Evolutionary conservation across 768 basidiomycete genomes (phyloP), one percentile per base, ranked within the genome.

Genomic region (Hysterangium stoloniferum): DNA sequence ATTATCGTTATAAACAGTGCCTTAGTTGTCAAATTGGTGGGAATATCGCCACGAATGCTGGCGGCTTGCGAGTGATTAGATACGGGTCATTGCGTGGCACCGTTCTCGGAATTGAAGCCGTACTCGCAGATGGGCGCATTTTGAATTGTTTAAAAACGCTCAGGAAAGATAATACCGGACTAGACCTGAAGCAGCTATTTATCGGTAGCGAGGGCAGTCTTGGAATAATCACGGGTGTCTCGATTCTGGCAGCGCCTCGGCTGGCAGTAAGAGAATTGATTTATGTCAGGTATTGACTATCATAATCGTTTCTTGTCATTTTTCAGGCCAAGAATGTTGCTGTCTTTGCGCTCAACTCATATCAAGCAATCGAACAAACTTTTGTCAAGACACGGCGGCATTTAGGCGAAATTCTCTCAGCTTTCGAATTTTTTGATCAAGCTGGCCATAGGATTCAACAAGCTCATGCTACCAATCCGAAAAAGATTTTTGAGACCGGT

Each of bases 121-220:
- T 98, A 8, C 72, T 98, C 17, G 88, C 96, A 2, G 91, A 98
- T 59, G 95, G 92, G 24, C 90, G 89, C 22, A 75, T 99, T 45
- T 76, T 97, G 53, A 83, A 95, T 60, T 84, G 89, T 56, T 70
- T 97, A 25, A 83, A 88, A n/a, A 82, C 88, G 9, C 66, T 98
- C 49, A 79, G 96, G 45, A 99, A 99, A 68, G 96, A 98, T 66
- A 98, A 98, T 63, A 98, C 96, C 2, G 95, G 96, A 11, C 97
- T 96, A 63, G 96, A 99, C 65, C 74, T 99, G 40, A 98, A 99
- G 66, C 96, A 99, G 61, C 77, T 99, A 15, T 99, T 98, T 69
- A 96, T 99, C 57, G 96, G 96, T 11, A 84, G 88, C 5, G 96
- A 99, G 64, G 96, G 96, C 45, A 97, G 95, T 0, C 82, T 99